Base-by-base conservation (phyloP, 2,329 filamentous ascomycete genomes). In the Aspergillus sp. region DNA sequence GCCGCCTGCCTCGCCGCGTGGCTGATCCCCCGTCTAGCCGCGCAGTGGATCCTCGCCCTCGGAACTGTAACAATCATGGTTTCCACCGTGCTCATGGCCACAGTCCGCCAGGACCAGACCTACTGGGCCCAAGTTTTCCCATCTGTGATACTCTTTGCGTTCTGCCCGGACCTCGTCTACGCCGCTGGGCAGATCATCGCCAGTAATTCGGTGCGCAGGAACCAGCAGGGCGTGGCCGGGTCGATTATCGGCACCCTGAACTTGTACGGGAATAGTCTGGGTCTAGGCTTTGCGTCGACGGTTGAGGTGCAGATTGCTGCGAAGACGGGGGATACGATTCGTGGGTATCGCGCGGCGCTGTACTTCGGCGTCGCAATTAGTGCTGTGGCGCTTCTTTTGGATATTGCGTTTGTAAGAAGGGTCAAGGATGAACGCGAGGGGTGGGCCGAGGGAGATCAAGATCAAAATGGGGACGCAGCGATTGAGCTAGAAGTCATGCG, bases 151-250 rank as follows among this genome's bases (percentile, higher is more conserved):
- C 59, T 76, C 8, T 67, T 70, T 22, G 58, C 67, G 0, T 74
- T 74, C 62, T 80, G 77, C 30, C 79, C 80, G 0, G 81, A 84
- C 57, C 76, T 83, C 2, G 74, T 81, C 5, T 82, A 78, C 53
- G 78, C 80, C 0, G 79, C 79, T 0, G 80, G 80, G 0, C 80
- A 83, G 57, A 80, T 84, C 4, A 81, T 84, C 53, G 79, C 81
- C 0, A 83, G 81, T 53, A 82, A 83, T 55, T 76, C 74, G 1
- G 81, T 84, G 30, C 71, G 64, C 3, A 71, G 74, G 3, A 72
- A 75, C 5, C 74, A 84, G 20, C 81, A 84, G 50, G 82, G 82
- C 0, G 72, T 83, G 3, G 81, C 81, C 0, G 79, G 76, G 0
- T 79, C 75, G 13, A 66, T 85, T 2, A 75, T 84, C 7, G 80